Evolutionary conservation across 148 eudicot genomes (phyloP).

Genomic region (Rhododendron vialii): DNA sequence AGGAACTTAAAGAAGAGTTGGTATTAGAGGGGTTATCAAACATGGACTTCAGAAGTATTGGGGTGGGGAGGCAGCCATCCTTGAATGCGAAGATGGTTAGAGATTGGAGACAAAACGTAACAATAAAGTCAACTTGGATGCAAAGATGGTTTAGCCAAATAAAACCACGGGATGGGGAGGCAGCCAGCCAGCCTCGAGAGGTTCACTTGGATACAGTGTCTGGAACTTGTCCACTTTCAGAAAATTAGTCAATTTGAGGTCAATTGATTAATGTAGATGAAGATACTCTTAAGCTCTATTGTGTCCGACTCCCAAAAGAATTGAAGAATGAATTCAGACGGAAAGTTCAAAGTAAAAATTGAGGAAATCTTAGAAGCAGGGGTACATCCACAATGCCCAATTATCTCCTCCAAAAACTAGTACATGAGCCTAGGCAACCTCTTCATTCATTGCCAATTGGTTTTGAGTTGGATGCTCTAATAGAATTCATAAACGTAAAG

Average conservation of each 20-base stretch:
- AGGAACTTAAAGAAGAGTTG: no score
- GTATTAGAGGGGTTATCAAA: neutral
- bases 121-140: neutral
- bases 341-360: neutral
- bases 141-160: neutral
- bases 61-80: neutral
- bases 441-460: no score
- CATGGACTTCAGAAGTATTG: neutral
- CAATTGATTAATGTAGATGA: neutral
- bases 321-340: neutral
- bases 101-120: neutral
- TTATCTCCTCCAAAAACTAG: neutral
- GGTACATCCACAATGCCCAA: neutral
- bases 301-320: neutral
- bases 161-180: neutral
- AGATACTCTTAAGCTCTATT: neutral
- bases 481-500: neutral
- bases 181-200: neutral
- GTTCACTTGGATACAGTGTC: neutral
- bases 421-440: no score
- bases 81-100: neutral
- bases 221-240: neutral
- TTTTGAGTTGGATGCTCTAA: no score
- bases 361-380: neutral
- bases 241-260: neutral